phyloP scores from a whole-genome alignment of 768 basidiomycete species.

The Russula abietina region DNA sequence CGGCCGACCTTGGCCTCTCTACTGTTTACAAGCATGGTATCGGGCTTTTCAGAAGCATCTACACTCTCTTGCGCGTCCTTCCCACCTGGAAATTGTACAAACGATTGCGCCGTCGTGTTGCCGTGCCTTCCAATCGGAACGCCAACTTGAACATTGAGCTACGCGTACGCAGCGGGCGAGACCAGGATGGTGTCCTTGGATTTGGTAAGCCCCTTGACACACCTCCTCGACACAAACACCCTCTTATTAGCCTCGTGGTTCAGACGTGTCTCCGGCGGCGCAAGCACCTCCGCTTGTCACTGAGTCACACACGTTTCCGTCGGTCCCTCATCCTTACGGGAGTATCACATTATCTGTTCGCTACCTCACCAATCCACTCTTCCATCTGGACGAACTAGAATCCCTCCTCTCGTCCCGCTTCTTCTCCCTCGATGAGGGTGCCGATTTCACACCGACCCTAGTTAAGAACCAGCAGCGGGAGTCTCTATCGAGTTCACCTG shows the following conservation, averaged over 20 bases:
- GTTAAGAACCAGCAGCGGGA: conserved; percentile 58
- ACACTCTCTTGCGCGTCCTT: conserved; percentile 62
- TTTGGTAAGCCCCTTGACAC: conserved; percentile 34
- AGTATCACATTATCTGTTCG: conserved; percentile 53
- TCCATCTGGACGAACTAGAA: conserved; percentile 72
- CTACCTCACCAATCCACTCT: conserved; percentile 62
- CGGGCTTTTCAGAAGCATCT: conserved; percentile 72
- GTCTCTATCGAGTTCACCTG: conserved; percentile 41
- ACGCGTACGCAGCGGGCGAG: conserved; percentile 33
- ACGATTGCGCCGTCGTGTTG: conserved; percentile 44
- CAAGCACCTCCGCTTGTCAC: conserved; percentile 41
- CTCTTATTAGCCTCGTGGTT: conserved; percentile 23
- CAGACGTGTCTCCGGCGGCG: conserved; percentile 39
- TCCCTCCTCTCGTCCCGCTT: conserved; percentile 69
- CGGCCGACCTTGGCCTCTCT: conserved; percentile 57
- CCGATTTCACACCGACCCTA: conserved; percentile 67
- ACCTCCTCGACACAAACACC: conserved; percentile 5
- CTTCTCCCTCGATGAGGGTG: conserved; percentile 58
- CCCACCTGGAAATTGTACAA: conserved; percentile 72
- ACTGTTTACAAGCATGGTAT: conserved; percentile 85
- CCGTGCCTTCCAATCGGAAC: conserved; percentile 32
- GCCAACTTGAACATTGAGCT: conserved; percentile 46
- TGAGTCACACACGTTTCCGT: conserved; percentile 53
- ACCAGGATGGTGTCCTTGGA: conserved; percentile 30
- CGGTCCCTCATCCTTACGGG: conserved; percentile 65